A percentile compares a stretch with the other conserved stretches of the same genome.
Evolutionary conservation across 371 early-diverging fungal genomes (phyloP).

Genomic region (Choanephora cucurbitarum): DNA sequence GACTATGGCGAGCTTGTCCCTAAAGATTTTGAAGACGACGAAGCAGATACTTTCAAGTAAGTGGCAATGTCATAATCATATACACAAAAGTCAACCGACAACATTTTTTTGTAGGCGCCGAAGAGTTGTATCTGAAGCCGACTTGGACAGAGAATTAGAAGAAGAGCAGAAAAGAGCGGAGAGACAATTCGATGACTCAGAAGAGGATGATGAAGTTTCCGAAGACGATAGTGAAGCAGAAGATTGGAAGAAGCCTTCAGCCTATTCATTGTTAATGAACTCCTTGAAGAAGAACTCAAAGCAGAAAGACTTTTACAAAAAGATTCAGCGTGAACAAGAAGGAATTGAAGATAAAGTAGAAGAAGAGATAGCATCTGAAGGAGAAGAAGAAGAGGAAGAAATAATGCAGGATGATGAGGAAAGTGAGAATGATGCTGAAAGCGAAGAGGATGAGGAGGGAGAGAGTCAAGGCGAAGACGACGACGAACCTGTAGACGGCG

Average conservation of each 20-base stretch:
- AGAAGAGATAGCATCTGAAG: slow-evolving; percentile 23
- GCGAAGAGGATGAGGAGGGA: slow-evolving; percentile 29
- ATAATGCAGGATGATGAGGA: slow-evolving; percentile 13
- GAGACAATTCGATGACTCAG: slow-evolving; percentile 33
- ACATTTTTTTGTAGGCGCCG: slow-evolving; percentile 31
- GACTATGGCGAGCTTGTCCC: slow-evolving; percentile 77
- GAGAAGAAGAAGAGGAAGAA: slow-evolving; percentile 39
- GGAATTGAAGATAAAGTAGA: slow-evolving; percentile 28
- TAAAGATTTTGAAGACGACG: slow-evolving; percentile 48
- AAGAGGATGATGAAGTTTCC: slow-evolving; percentile 33
- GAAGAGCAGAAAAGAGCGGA: slow-evolving; percentile 39
- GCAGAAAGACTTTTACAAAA: slow-evolving; percentile 44
- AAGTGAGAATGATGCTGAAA: slow-evolving; percentile 28
- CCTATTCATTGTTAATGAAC: slow-evolving; percentile 45
- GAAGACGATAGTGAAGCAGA: slow-evolving; percentile 33
- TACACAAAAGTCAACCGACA: not conserved
- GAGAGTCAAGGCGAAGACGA: slow-evolving; percentile 29
- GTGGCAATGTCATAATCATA: not conserved
- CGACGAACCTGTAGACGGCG: slow-evolving; percentile 16
- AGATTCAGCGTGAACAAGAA: slow-evolving; percentile 46
- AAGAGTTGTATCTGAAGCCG: slow-evolving; percentile 53
- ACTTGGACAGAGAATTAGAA: slow-evolving; percentile 53
- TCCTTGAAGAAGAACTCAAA: slow-evolving; percentile 51
- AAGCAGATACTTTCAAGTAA: slow-evolving; percentile 25
- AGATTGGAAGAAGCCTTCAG: slow-evolving; percentile 51